Conservation (phyloP, 768 basidiomycete species). For the Collybiopsis confluens region DNA sequence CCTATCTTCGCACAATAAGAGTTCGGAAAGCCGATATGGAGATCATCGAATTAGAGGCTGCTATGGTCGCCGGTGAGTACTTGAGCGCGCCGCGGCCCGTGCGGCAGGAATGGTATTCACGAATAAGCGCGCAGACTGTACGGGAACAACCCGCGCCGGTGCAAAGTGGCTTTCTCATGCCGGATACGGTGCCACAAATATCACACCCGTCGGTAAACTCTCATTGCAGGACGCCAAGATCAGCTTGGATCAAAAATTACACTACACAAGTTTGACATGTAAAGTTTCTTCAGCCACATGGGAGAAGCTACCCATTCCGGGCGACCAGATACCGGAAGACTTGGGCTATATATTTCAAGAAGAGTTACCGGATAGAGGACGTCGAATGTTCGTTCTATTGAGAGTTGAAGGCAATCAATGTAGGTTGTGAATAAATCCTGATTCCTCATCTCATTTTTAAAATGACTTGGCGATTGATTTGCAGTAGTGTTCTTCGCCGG, state of each 20-base stretch:
- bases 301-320: constrained; percentile 15
- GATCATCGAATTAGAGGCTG: constrained; percentile 9
- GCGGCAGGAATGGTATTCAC: background rate
- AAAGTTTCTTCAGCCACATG: constrained; percentile 7
- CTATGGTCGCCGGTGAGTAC: constrained; percentile 18
- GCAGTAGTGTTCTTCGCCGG: constrained; percentile 13
- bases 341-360: constrained; percentile 15
- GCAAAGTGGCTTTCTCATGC: constrained; percentile 21
- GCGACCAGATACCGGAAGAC: constrained; percentile 1
- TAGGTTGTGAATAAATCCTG: constrained; percentile 5
- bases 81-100: background rate
- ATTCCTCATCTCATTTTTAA: background rate
- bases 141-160: constrained; percentile 19
- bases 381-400: constrained; percentile 10
- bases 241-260: constrained; percentile 22
- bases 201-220: constrained; percentile 5
- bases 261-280: constrained; percentile 17
- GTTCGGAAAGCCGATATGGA: constrained; percentile 13
- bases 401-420: constrained; percentile 14
- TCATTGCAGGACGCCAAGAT: constrained; percentile 15
- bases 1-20: constrained; percentile 11
- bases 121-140: constrained; percentile 24
- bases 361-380: constrained; percentile 11
- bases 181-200: constrained; percentile 13
- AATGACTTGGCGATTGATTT: constrained; percentile 6